phyloP scores from a whole-genome alignment of 805 yeast species.

The Torulaspora franciscae region DNA sequence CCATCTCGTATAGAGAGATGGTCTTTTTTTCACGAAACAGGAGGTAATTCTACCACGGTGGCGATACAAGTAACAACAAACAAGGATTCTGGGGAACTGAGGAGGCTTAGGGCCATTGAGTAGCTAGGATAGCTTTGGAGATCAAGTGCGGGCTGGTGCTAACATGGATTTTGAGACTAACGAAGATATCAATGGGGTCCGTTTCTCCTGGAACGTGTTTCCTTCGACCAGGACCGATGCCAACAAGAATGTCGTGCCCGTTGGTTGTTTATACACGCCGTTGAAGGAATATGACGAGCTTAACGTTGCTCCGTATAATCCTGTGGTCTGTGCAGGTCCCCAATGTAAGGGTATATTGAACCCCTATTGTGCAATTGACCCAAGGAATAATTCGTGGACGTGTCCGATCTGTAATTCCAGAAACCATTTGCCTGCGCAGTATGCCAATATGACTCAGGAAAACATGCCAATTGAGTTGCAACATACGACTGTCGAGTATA shows the following conservation, averaged over 20 bases:
- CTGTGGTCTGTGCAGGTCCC: slow-evolving; percentile 67
- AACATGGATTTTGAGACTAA: slow-evolving; percentile 48
- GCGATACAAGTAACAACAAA: slow-evolving; percentile 8
- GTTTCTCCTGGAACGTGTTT: slow-evolving; percentile 77
- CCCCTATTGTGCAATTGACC: slow-evolving; percentile 79
- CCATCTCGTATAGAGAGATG: background rate
- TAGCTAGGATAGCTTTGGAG: background rate
- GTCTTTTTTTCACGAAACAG: slow-evolving; percentile 1
- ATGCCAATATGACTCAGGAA: slow-evolving; percentile 68
- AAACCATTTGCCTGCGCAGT: slow-evolving; percentile 78
- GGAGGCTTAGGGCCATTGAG: slow-evolving; percentile 5
- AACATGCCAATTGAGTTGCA: slow-evolving; percentile 77
- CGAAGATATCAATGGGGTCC: slow-evolving; percentile 70
- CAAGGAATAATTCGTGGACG: slow-evolving; percentile 71
- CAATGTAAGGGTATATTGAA: slow-evolving; percentile 82
- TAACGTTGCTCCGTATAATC: slow-evolving; percentile 79
- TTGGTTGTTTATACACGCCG: slow-evolving; percentile 94
- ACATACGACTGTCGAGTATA: slow-evolving; percentile 78
- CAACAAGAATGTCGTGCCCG: slow-evolving; percentile 85
- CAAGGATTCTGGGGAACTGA: background rate
- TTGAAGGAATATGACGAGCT: slow-evolving; percentile 71
- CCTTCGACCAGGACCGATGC: slow-evolving; percentile 90
- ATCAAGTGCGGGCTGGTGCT: slow-evolving; percentile 4
- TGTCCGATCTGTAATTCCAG: slow-evolving; percentile 79
- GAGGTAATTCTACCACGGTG: slow-evolving; percentile 10